A percentile compares a stretch with the other conserved stretches of the same genome.
These are phyloP conservation scores for Begonia loranthoides DNA, from an alignment of 306 rosid species.

Conservation along the genomic window DNA sequence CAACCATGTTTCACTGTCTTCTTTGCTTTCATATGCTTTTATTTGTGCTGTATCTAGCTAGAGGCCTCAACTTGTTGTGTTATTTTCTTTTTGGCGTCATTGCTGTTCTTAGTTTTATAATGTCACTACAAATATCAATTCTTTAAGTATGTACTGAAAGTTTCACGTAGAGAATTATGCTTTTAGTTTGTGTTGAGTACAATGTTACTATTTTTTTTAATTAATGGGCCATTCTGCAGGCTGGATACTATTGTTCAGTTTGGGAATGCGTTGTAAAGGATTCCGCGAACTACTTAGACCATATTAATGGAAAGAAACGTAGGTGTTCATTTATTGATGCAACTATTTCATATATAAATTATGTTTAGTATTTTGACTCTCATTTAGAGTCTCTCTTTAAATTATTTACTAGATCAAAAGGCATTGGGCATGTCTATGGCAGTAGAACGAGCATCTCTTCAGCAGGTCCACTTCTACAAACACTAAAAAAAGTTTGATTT, in stretches of 20 bases:
- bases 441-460: slow-evolving; percentile 86
- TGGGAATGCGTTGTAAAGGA: slow-evolving; percentile 99
- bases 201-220: neutral
- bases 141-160: too few species aligned
- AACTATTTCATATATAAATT: slow-evolving; percentile 3
- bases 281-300: slow-evolving; percentile 97
- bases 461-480: slow-evolving; percentile 39
- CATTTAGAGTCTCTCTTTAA: slow-evolving; percentile 6
- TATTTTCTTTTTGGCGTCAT: too few species aligned
- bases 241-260: slow-evolving; percentile 88
- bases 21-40: neutral
- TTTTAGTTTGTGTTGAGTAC: neutral
- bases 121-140: too few species aligned
- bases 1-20: neutral
- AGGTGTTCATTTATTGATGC: slow-evolving; percentile 18
- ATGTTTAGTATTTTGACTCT: neutral
- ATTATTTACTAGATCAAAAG: slow-evolving; percentile 56
- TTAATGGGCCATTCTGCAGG: slow-evolving; percentile 29
- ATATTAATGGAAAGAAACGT: slow-evolving; percentile 99
- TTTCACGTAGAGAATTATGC: neutral
- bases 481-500: neutral
- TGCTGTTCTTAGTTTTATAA: too few species aligned
- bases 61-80: too few species aligned
- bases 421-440: slow-evolving; percentile 99
- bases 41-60: neutral